phyloP scores from a whole-genome alignment of 2,329 filamentous ascomycete genomes.

The Penicillium verrucosum region DNA sequence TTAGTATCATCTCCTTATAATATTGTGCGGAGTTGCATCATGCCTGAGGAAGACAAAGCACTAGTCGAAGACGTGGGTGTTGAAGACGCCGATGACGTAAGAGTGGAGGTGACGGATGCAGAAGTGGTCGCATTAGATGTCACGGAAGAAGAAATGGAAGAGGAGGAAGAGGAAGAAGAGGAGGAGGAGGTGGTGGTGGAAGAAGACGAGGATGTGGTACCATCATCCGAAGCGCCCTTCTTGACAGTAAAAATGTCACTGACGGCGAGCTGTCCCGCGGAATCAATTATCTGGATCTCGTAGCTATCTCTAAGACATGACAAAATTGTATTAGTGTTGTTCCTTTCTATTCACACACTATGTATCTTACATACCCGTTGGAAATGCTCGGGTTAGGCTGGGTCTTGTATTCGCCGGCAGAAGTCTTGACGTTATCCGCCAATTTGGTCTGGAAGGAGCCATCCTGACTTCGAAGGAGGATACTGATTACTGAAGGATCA shows the following conservation, averaged over 20 bases:
- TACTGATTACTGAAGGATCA: conserved; percentile 10
- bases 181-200: not conserved
- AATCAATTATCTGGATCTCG: conserved; percentile 14
- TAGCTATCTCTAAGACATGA: conserved; percentile 3
- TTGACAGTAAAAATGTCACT: conserved; percentile 9
- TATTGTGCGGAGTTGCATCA: conserved; percentile 4
- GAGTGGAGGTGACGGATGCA: not conserved
- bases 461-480: conserved; percentile 10
- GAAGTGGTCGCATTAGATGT: not conserved
- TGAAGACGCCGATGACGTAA: not conserved
- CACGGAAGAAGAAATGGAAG: not conserved
- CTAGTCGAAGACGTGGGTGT: conserved; percentile 1
- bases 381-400: conserved; percentile 14
- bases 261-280: conserved; percentile 9
- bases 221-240: conserved; percentile 7
- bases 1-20: conserved; percentile 1
- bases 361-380: conserved; percentile 7
- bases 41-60: conserved; percentile 8
- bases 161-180: not conserved
- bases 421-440: conserved; percentile 12
- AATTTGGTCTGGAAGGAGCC: conserved; percentile 15
- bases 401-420: conserved; percentile 10
- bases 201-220: conserved; percentile 4
- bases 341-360: not conserved
- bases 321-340: not conserved